Base-by-base conservation (phyloP, 169 alveolate species). In the Babesia bovis region DNA sequence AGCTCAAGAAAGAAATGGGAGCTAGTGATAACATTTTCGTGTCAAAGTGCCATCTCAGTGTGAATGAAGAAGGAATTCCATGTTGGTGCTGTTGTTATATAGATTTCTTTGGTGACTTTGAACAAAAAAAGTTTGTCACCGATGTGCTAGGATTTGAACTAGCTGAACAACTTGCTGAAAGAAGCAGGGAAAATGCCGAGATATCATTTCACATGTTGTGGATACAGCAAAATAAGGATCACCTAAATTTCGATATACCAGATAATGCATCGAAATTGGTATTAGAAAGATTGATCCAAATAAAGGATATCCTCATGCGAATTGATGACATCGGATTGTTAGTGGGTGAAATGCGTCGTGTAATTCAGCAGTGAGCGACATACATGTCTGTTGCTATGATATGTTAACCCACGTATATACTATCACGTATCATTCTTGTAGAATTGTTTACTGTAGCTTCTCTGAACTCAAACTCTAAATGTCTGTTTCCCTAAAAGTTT, bases 1-100 rank as follows among this genome's bases (percentile, higher is more conserved):
- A 42, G 26, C 23, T 49, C 33, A 10, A 19, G 47, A 60, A 36
- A 49, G 61, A 21, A 21, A 13, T 6, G 2, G 73, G 61, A 6
- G 4, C 58, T 0, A 41, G 23, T 25, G 49, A 36, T 55, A 47
- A 35, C 9, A 47, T 15, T 9, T 78, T 78, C 52, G 17, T 78
- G 7, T 60, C 74, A 32, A 78, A 78, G 38, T 57, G 66, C 25
- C 87, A 78, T 66, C 50, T 78, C 5, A 57, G 70, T 23, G 57
- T 50, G 35, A 58, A 78, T 21, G 51, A 33, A 28, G 59, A 57
- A 2, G 66, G 55, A 21, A 50, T 38, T 3, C 74, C 63, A 13
- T 67, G 73, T 36, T 78, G 87, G 87, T 78, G 87, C 23, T 78
- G 82, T 56, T 78, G 87, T 38, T 78, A 68, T 66, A 35, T 38